Evolutionary conservation across 768 basidiomycete species (phyloP).

Genomic region (Mycena maculata): DNA sequence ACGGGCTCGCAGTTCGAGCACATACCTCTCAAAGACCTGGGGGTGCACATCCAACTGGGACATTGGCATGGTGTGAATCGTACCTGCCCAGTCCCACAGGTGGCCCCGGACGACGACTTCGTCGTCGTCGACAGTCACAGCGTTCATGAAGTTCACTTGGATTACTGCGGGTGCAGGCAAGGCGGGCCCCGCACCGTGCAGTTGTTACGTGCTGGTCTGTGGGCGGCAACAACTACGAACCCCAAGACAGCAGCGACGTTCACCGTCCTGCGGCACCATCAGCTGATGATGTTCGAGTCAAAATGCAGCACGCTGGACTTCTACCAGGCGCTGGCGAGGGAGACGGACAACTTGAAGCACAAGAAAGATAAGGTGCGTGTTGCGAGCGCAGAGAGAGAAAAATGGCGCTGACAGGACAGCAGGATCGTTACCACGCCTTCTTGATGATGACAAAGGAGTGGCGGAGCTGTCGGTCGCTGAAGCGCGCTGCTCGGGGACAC

Average conservation of each 20-base stretch:
- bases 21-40: constrained; percentile 19
- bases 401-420: background rate
- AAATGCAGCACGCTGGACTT: constrained; percentile 32
- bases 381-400: background rate
- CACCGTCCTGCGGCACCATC: constrained; percentile 25
- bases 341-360: constrained; percentile 28
- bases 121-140: constrained; percentile 27
- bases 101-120: constrained; percentile 20
- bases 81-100: background rate
- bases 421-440: constrained; percentile 39
- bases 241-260: constrained; percentile 31
- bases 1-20: constrained; percentile 16
- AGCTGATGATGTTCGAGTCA: constrained; percentile 27
- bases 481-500: constrained; percentile 34
- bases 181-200: constrained; percentile 12
- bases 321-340: constrained; percentile 29
- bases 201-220: constrained; percentile 30
- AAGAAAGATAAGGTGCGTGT: background rate
- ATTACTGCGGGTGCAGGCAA: constrained; percentile 31
- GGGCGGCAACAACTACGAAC: constrained; percentile 29
- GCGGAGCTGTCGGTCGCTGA: constrained; percentile 34
- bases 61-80: constrained; percentile 11
- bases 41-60: constrained; percentile 32
- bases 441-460: constrained; percentile 33
- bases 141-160: constrained; percentile 24